Base-by-base conservation (phyloP, 306 rosid species). In the Sicyos baderoa region DNA sequence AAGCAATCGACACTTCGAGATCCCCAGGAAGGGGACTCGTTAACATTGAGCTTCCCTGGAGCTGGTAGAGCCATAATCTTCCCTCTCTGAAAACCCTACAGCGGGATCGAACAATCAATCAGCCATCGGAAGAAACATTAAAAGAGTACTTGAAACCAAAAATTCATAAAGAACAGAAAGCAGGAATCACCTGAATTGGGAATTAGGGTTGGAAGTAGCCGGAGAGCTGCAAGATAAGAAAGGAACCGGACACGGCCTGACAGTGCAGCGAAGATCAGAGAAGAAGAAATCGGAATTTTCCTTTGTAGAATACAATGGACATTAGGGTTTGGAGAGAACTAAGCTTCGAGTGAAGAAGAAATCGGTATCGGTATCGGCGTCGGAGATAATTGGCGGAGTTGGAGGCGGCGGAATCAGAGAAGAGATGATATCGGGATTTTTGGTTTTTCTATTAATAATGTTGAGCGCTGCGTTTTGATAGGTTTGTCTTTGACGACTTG, bases 1-100 rank as follows among this genome's bases (percentile, higher is more conserved):
- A 92, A 92, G 85, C 98, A 92, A 75, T 92, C 98, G 27, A 89
- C 95, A 65, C 95, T 86, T 80, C 98, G 80, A 60, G 98, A 92
- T 21, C 98, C 98, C 93, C 96, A 88, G 0, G 93, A 76, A 59
- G 98, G 95, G 23, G 85, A 83, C 75, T 87, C 96, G 23, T 63
- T 79, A 6, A 86, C 79, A 72, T 84, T 89, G 37, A 92, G 88
- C 68, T 92, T 93, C 72, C 95, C 98, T 16, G 93, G 89, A 67
- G 75, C 86, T 12, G 91, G 87, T 69, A 86, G 54, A n/a, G 98
- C 89, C 94, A 87, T 90, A 11, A 60, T 22, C 42, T 22, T 11
- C 62, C 61, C 50, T 23, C 58, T 17, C 32, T 9, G 71, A 21
- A 47, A 16, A 47, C 71, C 40, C 56, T 66, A 9, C 22, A 3